These are phyloP conservation scores for Fusarium dimerum DNA, from an alignment of 2,329 filamentous ascomycete genomes.

Conservation along the genomic window DNA sequence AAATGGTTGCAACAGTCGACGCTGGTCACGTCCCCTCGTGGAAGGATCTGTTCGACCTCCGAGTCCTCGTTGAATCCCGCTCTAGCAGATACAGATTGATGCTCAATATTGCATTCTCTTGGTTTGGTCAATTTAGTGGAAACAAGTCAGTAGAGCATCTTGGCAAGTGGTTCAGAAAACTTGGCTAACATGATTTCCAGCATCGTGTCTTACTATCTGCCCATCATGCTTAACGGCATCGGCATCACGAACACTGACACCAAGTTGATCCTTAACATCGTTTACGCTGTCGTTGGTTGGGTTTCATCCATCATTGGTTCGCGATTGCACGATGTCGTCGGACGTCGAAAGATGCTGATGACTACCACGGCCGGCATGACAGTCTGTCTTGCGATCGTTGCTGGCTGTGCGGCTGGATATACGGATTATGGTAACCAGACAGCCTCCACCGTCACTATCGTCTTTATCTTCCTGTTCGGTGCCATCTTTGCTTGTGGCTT, in stretches of 20 bases:
- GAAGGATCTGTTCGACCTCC: slow-evolving; percentile 39
- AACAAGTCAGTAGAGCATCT: slow-evolving; percentile 27
- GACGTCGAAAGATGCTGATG: slow-evolving; percentile 43
- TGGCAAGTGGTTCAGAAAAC: slow-evolving; percentile 31
- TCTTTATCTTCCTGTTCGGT: slow-evolving; percentile 42
- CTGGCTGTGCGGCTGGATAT: slow-evolving; percentile 37
- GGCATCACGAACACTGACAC: slow-evolving; percentile 39
- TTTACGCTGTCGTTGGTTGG: slow-evolving; percentile 40
- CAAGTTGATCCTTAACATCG: slow-evolving; percentile 40
- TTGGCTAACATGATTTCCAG: not conserved
- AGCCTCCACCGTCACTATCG: slow-evolving; percentile 37
- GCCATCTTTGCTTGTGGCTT: slow-evolving; percentile 36
- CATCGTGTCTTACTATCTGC: slow-evolving; percentile 34
- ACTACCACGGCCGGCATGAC: slow-evolving; percentile 37
- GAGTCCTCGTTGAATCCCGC: slow-evolving; percentile 36
- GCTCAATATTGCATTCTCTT: slow-evolving; percentile 41
- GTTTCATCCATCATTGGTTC: slow-evolving; percentile 38
- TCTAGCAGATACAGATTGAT: slow-evolving; percentile 39
- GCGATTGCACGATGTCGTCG: slow-evolving; percentile 40
- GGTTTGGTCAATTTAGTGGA: slow-evolving; percentile 43
- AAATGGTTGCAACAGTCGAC: slow-evolving; percentile 31
- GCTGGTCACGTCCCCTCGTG: slow-evolving; percentile 32
- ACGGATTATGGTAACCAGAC: slow-evolving; percentile 33
- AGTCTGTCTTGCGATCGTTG: slow-evolving; percentile 38
- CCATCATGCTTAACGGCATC: slow-evolving; percentile 38